These are phyloP conservation scores for Calonectria pteridis DNA, from an alignment of 2,329 filamentous ascomycete genomes.

Conservation along the genomic window DNA sequence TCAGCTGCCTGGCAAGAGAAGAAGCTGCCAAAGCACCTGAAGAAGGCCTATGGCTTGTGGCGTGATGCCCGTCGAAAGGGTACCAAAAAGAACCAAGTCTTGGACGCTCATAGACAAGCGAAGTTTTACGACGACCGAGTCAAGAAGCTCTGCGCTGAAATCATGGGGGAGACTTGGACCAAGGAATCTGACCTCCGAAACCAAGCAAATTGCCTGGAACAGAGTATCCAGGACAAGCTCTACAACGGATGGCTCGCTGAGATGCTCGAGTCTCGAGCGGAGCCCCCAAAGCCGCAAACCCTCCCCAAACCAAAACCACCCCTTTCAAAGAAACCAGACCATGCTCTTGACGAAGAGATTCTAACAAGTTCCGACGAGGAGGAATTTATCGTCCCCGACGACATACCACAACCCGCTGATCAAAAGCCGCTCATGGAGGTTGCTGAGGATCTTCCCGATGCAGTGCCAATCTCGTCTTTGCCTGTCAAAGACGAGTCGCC, in stretches of 20 bases:
- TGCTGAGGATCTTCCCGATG: not conserved
- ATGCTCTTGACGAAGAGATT: constrained; percentile 58
- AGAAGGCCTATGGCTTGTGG: constrained; percentile 74
- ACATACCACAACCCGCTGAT: constrained; percentile 11
- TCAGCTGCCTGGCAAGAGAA: constrained; percentile 68
- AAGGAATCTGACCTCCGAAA: constrained; percentile 63
- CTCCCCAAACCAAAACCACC: constrained; percentile 36
- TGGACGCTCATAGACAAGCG: constrained; percentile 57
- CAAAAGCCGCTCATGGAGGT: constrained; percentile 12
- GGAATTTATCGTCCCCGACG: constrained; percentile 62
- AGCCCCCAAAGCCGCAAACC: constrained; percentile 52
- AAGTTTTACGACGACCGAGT: constrained; percentile 64
- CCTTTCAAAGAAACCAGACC: constrained; percentile 2
- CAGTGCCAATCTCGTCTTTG: not conserved
- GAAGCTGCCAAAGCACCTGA: constrained; percentile 67
- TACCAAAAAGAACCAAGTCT: constrained; percentile 54
- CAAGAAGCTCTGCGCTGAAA: constrained; percentile 64
- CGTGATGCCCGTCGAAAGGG: constrained; percentile 60
- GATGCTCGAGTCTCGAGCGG: constrained; percentile 56
- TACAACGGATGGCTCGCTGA: constrained; percentile 63
- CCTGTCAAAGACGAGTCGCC: constrained; percentile 39
- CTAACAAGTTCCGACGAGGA: constrained; percentile 65
- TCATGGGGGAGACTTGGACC: constrained; percentile 66
- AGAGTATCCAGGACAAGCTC: constrained; percentile 72
- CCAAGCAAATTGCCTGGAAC: constrained; percentile 72